A percentile compares a stretch with the other conserved stretches of the same genome.
phyloP scores from a whole-genome alignment of 2,329 filamentous ascomycete genomes.

The Ceratocystis destructans region DNA sequence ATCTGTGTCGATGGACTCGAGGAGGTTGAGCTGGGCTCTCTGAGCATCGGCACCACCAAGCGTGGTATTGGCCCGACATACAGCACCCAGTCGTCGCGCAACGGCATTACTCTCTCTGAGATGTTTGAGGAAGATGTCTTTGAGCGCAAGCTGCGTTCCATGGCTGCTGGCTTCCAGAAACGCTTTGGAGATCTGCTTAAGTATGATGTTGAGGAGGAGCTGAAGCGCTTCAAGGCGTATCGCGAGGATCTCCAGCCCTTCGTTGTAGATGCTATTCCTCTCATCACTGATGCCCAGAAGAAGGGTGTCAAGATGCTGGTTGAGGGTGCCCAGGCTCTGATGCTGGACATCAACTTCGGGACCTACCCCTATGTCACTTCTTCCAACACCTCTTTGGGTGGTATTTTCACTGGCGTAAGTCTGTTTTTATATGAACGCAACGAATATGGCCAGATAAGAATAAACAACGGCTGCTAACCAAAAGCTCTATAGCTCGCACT shows the following conservation, averaged over 20 bases:
- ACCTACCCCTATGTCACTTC: constrained; percentile 24
- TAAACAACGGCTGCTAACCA: constrained; percentile 9
- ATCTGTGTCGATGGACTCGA: constrained; percentile 56
- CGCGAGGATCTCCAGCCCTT: constrained; percentile 44
- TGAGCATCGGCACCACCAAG: constrained; percentile 28
- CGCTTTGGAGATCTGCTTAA: constrained; percentile 52
- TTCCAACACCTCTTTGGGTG: constrained; percentile 24
- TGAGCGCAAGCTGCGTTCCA: constrained; percentile 48
- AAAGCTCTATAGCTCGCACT: constrained; percentile 20
- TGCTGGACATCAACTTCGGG: constrained; percentile 51
- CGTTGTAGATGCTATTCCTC: constrained; percentile 52
- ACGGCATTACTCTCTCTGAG: constrained; percentile 51
- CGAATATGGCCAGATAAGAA: not conserved
- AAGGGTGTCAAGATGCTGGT: constrained; percentile 47
- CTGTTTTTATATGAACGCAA: not conserved
- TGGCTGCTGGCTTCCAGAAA: constrained; percentile 52
- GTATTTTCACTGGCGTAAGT: constrained; percentile 22
- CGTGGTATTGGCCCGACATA: constrained; percentile 25
- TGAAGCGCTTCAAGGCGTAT: constrained; percentile 46
- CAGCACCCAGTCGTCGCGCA: constrained; percentile 33
- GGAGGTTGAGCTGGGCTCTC: constrained; percentile 36
- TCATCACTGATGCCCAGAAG: constrained; percentile 48
- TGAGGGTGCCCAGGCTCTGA: constrained; percentile 48
- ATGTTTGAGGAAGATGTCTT: constrained; percentile 54
- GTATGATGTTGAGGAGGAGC: constrained; percentile 57